A percentile compares a stretch with the other conserved stretches of the same genome.
phyloP scores from a whole-genome alignment of 106 monocot species.

The Narthecium ossifragum region DNA sequence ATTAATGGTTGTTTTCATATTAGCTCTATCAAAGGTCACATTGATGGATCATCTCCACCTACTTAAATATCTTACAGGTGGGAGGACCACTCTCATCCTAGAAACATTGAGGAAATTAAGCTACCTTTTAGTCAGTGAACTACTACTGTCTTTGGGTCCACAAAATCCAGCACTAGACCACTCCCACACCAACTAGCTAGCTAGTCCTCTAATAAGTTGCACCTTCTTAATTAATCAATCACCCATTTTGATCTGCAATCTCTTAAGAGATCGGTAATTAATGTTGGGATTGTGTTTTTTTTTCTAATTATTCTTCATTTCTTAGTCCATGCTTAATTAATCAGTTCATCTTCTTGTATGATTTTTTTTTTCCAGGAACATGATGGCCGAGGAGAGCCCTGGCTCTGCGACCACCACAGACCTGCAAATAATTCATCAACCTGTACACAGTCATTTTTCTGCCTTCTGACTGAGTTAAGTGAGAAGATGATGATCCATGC shows the following conservation, averaged over 20 bases:
- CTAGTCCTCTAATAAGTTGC: neutral
- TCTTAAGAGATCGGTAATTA: too few species aligned
- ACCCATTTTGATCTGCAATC: too few species aligned
- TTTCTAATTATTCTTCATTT: neutral
- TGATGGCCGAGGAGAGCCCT: constrained; percentile 30
- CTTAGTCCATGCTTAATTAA: neutral
- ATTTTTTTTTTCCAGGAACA: constrained; percentile 31
- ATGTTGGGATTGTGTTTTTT: too few species aligned
- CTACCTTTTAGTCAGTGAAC: neutral
- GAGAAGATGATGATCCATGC: neutral
- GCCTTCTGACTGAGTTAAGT: constrained; percentile 22
- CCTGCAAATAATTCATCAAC: constrained; percentile 47
- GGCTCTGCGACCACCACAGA: constrained; percentile 15
- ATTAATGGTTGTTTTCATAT: neutral
- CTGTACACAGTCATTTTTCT: constrained; percentile 23
- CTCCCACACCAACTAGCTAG: neutral
- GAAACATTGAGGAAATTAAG: neutral
- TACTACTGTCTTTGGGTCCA: too few species aligned
- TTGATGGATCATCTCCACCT: neutral
- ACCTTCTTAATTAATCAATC: neutral
- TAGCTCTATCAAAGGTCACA: neutral
- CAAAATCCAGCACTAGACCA: neutral
- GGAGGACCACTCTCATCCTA: neutral
- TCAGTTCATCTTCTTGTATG: too few species aligned
- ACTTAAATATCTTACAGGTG: neutral